Evolutionary conservation across 768 basidiomycete species (phyloP).

Genomic region (Phaffia tasmanica): DNA sequence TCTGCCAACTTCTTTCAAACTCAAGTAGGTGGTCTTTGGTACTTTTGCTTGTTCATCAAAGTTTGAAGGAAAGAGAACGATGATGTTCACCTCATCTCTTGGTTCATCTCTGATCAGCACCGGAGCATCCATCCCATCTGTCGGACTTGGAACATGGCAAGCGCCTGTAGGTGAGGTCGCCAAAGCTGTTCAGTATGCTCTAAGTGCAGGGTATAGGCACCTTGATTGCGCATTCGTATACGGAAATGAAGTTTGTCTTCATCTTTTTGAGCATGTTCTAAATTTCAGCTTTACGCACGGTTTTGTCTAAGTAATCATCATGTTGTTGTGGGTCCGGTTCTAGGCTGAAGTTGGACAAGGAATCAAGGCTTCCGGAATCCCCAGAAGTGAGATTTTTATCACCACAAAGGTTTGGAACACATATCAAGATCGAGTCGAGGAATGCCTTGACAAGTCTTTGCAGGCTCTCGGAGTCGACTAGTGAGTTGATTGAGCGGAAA

Average conservation of each 20-base stretch:
- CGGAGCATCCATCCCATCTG: constrained; percentile 61
- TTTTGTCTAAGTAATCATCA: too few species aligned
- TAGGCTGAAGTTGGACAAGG: constrained; percentile 30
- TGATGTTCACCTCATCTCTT: too few species aligned
- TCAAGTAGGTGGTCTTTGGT: too few species aligned
- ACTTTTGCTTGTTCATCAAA: too few species aligned
- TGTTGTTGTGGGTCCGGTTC: neutral
- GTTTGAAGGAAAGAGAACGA: too few species aligned
- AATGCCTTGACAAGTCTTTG: constrained; percentile 57
- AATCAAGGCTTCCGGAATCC: constrained; percentile 31
- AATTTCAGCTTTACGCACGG: too few species aligned
- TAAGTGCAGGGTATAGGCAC: constrained; percentile 58
- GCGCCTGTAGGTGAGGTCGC: constrained; percentile 53
- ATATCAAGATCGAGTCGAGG: constrained; percentile 21
- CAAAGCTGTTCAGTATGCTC: constrained; percentile 62
- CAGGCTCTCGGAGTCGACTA: constrained; percentile 60
- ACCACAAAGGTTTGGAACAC: constrained; percentile 20
- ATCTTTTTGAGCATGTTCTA: neutral
- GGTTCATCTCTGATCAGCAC: constrained; percentile 47
- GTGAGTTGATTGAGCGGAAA: constrained; percentile 49
- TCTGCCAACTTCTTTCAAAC: too few species aligned
- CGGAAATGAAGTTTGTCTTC: constrained; percentile 14
- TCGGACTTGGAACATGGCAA: constrained; percentile 49
- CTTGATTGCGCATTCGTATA: constrained; percentile 18
- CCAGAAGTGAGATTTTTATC: neutral